Percentiles rank a stretch among this genome's conserved stretches.
Conservation (phyloP, 2,329 filamentous ascomycete species). For the Corniculantispora saksenae region DNA sequence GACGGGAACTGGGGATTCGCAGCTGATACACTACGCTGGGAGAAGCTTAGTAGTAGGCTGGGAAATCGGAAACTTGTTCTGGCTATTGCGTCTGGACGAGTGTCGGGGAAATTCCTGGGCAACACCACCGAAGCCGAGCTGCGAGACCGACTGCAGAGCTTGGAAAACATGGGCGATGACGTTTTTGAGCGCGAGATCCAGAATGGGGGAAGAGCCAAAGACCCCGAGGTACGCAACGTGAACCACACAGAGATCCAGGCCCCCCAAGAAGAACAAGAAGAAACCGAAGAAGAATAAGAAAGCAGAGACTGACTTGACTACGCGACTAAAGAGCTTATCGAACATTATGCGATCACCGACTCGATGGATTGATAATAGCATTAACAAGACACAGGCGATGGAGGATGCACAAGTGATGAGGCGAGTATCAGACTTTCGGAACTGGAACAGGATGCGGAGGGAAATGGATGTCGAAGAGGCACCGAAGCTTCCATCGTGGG, state of each 20-base stretch:
- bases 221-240: conserved; percentile 36
- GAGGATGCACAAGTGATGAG: conserved; percentile 37
- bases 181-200: conserved; percentile 29
- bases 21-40: conserved; percentile 38
- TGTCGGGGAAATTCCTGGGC: conserved; percentile 32
- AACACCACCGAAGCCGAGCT: conserved; percentile 29
- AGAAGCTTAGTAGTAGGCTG: conserved; percentile 30
- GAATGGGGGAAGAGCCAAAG: conserved; percentile 25
- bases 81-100: conserved; percentile 29
- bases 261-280: conserved; percentile 1
- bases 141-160: conserved; percentile 26
- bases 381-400: conserved; percentile 21
- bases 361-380: conserved; percentile 13
- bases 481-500: conserved; percentile 34
- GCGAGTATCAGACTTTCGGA: conserved; percentile 33
- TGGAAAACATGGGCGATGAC: conserved; percentile 28
- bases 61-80: conserved; percentile 33
- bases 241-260: neutral
- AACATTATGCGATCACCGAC: conserved; percentile 30
- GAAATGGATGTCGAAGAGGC: conserved; percentile 5
- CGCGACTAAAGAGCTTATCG: conserved; percentile 33
- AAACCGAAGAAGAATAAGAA: conserved; percentile 1
- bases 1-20: conserved; percentile 31
- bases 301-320: conserved; percentile 7
- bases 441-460: conserved; percentile 32